Evolutionary conservation across 2,329 filamentous ascomycete species (phyloP).

Genomic region (Aspergillus ochraceus): DNA sequence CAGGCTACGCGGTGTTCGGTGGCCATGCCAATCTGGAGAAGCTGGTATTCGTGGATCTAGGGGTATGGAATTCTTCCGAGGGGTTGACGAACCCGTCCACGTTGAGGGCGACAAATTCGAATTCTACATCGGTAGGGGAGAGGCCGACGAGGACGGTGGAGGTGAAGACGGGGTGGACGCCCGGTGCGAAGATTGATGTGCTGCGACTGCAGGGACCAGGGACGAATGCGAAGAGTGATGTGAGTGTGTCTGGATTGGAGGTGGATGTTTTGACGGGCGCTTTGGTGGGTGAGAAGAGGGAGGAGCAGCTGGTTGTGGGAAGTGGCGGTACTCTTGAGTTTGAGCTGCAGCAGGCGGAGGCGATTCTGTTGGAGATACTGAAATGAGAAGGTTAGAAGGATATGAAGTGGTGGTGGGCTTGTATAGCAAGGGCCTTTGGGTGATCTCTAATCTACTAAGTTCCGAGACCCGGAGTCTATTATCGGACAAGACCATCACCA

Average conservation of each 20-base stretch:
- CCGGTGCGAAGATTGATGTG: not conserved
- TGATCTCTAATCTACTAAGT: too few relatives aligned
- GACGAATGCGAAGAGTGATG: slow-evolving; percentile 9
- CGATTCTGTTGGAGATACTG: not conserved
- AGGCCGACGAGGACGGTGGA: slow-evolving; percentile 1
- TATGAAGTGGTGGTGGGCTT: too few relatives aligned
- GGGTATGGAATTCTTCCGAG: slow-evolving; percentile 7
- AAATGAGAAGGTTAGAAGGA: too few relatives aligned
- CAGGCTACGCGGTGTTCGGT: not conserved
- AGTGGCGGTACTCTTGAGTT: not conserved
- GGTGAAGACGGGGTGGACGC: not conserved
- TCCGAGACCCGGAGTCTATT: too few relatives aligned
- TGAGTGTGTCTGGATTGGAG: slow-evolving; percentile 4
- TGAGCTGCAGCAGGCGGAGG: slow-evolving; percentile 2
- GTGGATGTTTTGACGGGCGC: not conserved
- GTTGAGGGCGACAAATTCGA: slow-evolving; percentile 1
- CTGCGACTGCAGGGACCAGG: slow-evolving; percentile 8
- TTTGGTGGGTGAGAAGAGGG: not conserved
- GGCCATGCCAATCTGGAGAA: not conserved
- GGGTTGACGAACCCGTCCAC: slow-evolving; percentile 7
- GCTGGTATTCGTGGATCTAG: slow-evolving; percentile 6
- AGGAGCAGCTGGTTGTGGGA: not conserved
- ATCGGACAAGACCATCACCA: too few relatives aligned
- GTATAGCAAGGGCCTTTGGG: not conserved
- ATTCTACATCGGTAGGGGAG: not conserved